Base-by-base conservation (phyloP, 371 early-diverging fungal genomes). In the Apophysomyces trapeziformis region DNA sequence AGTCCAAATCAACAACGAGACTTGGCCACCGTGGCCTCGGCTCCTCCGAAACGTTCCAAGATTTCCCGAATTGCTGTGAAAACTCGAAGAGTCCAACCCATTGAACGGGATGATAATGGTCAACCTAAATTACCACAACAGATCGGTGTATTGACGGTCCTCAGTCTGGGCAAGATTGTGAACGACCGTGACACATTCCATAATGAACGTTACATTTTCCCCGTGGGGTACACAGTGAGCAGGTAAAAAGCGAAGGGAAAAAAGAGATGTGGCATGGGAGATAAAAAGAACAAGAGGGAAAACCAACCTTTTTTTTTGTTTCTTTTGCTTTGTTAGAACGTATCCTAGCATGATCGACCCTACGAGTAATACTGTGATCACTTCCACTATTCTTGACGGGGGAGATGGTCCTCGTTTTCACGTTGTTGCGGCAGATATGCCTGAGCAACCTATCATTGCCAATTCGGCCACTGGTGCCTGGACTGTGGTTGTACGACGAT, bases 401-500 rank as follows among this genome's bases (percentile, higher is more conserved):
- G 93, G 89, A 8, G 92, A 91, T 26, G 85, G 87, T 5, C 79
- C 74, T 57, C 69, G 87, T 56, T 95, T 96, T 75, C 86, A 91
- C 59, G 89, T 95, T 26, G 86, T 88, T 5, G 90, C 94, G 7
- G 90, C 90, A 14, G 95, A 89, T 64, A 82, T 80, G 54, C 85
- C 87, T 8, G 80, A 82, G 36, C 71, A 83, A 58, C 84, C 88
- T 0, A 89, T 90, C 44, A 79, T 88, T 39, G 93, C 92, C 18
- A 85, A 83, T 54, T 92, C 95, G 1, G 90, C 95, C 5, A 94
- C 96, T 12, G 96, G 95, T 38, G 96, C 92, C 16, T 97, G 96
- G 97, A 91, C 92, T 3, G 84, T 89, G 16, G 87, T 95, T 32
- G 87, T 95, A 13, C 91, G 91, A 60, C 79, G 84, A 12, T 89